These are phyloP conservation scores for Claviceps citrina DNA, from an alignment of 2,329 filamentous ascomycete species.

Conservation along the genomic window DNA sequence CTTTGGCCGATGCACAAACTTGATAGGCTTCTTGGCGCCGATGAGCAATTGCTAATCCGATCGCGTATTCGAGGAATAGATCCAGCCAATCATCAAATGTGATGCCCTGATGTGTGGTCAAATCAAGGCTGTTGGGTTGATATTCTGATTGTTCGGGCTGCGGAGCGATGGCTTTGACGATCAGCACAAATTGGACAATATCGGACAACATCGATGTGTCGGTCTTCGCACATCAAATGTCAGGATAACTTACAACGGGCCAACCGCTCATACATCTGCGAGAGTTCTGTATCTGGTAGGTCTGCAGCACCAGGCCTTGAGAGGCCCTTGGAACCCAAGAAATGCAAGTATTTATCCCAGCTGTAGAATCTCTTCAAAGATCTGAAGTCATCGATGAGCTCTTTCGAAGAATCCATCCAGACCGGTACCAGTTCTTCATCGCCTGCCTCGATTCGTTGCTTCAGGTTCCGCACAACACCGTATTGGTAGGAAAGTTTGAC, in stretches of 20 bases:
- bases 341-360: slow-evolving; percentile 49
- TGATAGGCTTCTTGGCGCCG: slow-evolving; percentile 61
- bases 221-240: too few relatives aligned
- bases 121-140: neutral
- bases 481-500: slow-evolving; percentile 27
- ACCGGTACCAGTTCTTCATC: slow-evolving; percentile 27
- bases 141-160: slow-evolving; percentile 5
- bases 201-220: neutral
- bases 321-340: slow-evolving; percentile 27
- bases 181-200: slow-evolving; percentile 1
- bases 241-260: slow-evolving; percentile 38
- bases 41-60: slow-evolving; percentile 54
- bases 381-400: slow-evolving; percentile 47
- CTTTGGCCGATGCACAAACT: slow-evolving; percentile 60
- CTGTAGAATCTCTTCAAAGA: slow-evolving; percentile 49
- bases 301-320: slow-evolving; percentile 10
- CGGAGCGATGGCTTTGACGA: slow-evolving; percentile 6
- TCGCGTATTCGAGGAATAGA: slow-evolving; percentile 74
- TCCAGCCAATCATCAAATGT: slow-evolving; percentile 76
- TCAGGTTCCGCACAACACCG: slow-evolving; percentile 27
- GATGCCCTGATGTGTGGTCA: slow-evolving; percentile 51
- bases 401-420: slow-evolving; percentile 45
- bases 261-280: slow-evolving; percentile 40
- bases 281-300: slow-evolving; percentile 28
- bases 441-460: slow-evolving; percentile 25